Evolutionary conservation across 495 filamentous ascomycete species (phyloP).

Genomic region (Hypoxylon crocopeplum): DNA sequence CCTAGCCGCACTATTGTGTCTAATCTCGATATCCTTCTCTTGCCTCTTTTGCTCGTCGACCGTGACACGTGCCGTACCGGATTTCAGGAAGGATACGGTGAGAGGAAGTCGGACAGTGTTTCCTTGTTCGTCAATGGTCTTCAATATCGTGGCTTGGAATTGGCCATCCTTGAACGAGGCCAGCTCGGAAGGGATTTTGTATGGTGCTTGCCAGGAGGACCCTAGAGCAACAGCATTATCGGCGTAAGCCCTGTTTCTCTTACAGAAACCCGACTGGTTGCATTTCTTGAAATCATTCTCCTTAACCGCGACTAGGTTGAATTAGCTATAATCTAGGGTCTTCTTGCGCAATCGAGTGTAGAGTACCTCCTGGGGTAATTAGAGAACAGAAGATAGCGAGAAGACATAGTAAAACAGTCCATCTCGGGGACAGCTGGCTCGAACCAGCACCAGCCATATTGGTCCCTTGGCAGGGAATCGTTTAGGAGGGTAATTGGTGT

Average conservation of each 20-base stretch:
- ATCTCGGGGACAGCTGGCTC: constrained; percentile 59
- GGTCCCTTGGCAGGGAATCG: constrained; percentile 24
- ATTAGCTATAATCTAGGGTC: constrained; percentile 1
- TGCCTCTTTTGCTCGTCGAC: constrained; percentile 90
- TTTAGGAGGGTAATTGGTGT: constrained; percentile 11
- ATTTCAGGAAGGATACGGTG: constrained; percentile 84
- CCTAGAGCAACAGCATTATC: constrained; percentile 71
- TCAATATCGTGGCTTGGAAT: constrained; percentile 78
- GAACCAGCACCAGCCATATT: constrained; percentile 36
- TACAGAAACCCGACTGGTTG: constrained; percentile 93
- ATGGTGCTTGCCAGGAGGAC: constrained; percentile 79
- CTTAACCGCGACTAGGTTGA: constrained; percentile 76
- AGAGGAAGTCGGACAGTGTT: constrained; percentile 79
- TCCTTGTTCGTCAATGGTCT: constrained; percentile 66
- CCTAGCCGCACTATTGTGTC: constrained; percentile 80
- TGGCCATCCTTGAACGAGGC: constrained; percentile 80
- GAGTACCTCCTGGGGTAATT: constrained; percentile 58
- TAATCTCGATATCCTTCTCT: constrained; percentile 86
- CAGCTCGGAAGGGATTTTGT: constrained; percentile 73
- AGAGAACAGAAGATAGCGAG: constrained; percentile 52
- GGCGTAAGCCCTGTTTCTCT: constrained; percentile 88
- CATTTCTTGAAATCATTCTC: constrained; percentile 97
- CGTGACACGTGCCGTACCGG: constrained; percentile 82
- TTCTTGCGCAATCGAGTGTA: neutral
- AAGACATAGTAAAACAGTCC: constrained; percentile 62